Conservation (phyloP, 441 rosid genomes). For the Daphne laureola region DNA sequence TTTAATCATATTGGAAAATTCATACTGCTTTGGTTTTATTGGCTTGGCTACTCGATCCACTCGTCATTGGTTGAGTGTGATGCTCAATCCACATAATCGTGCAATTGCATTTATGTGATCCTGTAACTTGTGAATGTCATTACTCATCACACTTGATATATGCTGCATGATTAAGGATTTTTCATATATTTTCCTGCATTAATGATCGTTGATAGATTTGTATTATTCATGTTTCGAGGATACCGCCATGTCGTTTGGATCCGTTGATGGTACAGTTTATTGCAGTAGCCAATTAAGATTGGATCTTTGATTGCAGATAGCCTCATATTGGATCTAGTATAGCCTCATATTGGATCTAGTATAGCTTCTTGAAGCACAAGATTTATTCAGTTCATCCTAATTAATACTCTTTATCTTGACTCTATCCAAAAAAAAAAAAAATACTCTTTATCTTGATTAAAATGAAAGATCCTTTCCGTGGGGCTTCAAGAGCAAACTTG, state of each 20-base stretch:
- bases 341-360: constrained; percentile 2
- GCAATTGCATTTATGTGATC: too few species aligned
- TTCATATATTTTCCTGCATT: constrained; percentile 5
- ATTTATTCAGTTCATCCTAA: constrained; percentile 4
- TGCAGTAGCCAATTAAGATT: neutral
- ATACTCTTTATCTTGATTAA: neutral
- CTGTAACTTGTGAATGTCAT: too few species aligned
- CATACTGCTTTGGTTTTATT: too few species aligned
- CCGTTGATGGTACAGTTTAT: constrained; percentile 73
- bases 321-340: constrained; percentile 1
- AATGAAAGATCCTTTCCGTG: constrained; percentile 6
- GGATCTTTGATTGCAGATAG: neutral
- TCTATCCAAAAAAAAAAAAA: too few species aligned
- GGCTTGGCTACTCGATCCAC: too few species aligned
- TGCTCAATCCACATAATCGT: too few species aligned
- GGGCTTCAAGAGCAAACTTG: neutral
- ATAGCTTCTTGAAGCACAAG: neutral
- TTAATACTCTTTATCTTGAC: neutral
- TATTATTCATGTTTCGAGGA: constrained; percentile 81
- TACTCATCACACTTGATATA: too few species aligned
- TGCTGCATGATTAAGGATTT: too few species aligned
- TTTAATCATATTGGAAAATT: too few species aligned
- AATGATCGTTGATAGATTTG: constrained; percentile 7
- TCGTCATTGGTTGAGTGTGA: too few species aligned
- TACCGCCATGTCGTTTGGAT: constrained; percentile 76